Base-by-base conservation (phyloP, 805 yeast species). In the Candida patagonica region DNA sequence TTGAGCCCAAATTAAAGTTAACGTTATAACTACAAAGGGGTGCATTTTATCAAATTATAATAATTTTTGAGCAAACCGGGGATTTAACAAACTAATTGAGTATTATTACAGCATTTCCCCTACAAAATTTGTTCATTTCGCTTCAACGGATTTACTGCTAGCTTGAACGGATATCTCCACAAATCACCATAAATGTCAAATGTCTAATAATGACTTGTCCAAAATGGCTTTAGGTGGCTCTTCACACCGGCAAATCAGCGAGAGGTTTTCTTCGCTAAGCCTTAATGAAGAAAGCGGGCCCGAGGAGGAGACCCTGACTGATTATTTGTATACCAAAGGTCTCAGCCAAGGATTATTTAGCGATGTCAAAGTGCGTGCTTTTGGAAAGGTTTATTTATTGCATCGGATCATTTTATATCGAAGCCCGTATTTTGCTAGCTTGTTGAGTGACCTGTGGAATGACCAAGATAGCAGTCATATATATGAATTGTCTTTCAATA, bases 381-480 rank as follows among this genome's bases (percentile, higher is more conserved):
- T 74, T 49, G 67, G 62, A 2, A 55, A 57, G 19, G 55, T 55
- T 12, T 74, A 72, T 49, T 51, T 50, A n/a, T 52, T 74, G 1
- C 80, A 74, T 45, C 58, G 61, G 44, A 43, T 74, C 32, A 56
- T 74, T 8, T 54, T 74, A 30, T 63, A 62, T 38, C 59, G 70
- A 40, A 61, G 73, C 41, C 71, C 69, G 0, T 74, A 70, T 46
- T 74, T 74, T 49, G 54, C 60, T 13, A 59, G 69, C 3, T 44
- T 74, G 34, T 68, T 74, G 43, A 54, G 62, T 30, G 68, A 63
- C 1, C 54, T 58, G 1, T 74, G 79, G 79, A 38, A 23, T 21
- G 31, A 30, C 30, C 39, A 50, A 6, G 61, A 57, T 13, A 43
- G 56, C 9, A 46, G 42, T 5, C 41, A 41, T 17, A 44, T 27